Evolutionary conservation across 768 basidiomycete species (phyloP), one percentile per base, ranked within the genome.

Genomic region (Roridomyces roridus): DNA sequence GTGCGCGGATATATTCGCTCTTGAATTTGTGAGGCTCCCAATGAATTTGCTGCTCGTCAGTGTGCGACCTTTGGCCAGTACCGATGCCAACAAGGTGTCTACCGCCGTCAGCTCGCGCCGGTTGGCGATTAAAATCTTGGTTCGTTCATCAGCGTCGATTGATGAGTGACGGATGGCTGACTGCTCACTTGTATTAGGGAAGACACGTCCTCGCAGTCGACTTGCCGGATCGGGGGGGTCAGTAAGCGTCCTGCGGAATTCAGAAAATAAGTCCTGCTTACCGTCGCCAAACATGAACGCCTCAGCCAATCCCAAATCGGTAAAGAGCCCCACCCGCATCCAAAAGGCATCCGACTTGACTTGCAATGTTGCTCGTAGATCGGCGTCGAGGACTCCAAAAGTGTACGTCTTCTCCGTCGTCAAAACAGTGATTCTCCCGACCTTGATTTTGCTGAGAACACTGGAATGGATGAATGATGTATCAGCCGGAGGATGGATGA

Each of bases 1-100:
- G 63, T 84, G 82, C 6, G 82, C 81, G 36, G 75, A 75, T 58
- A 83, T 81, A 66, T 84, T 85, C n/a, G 69, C 72, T 17, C 76
- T 69, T 15, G 78, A 74, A 63, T 79, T 80, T 23, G 71, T 65
- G 31, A 85, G 69, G 18, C 76, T 76, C 62, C 80, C 80, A 55
- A 79, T 71, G 49, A 83, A 77, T 24, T 74, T 72, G 20, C 70
- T 57, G 26, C 46, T 56, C 36, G 60, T 61, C n/a, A 61, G 24
- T 9, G 40, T 18, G 2, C 55, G 60, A 26, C 55, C 55, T 11
- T 41, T 51, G 17, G 60, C 26, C 8, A 61, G 51, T 5, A 57
- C 21, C 15, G 55, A 57, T 6, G 60, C 51, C 28, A 56, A 43
- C 18, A 62, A 37, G 5, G 56, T 51, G 26, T 58, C 48, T 5